Conservation (phyloP, 129 eudicot genomes). For the Flaveria sonorensis region DNA sequence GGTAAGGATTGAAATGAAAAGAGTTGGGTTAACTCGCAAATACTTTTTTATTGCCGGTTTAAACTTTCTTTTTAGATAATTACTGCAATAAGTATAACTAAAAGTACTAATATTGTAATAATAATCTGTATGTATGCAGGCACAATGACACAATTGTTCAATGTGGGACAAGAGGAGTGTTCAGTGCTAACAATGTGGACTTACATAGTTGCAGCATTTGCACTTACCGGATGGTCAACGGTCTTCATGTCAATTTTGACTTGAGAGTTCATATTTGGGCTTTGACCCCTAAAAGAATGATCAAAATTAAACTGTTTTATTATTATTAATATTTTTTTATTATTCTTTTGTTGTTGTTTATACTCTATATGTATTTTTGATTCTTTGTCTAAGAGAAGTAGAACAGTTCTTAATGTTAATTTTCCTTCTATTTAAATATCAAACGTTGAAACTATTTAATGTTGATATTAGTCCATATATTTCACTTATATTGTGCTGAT, state of each 20-base stretch:
- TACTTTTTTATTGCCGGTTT: not conserved
- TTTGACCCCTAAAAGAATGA: not conserved
- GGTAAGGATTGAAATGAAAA: too few relatives aligned
- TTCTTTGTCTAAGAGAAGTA: not conserved
- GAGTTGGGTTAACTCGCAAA: not conserved
- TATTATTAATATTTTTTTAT: too few relatives aligned
- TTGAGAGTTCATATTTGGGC: constrained; percentile 27
- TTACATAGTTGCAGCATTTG: constrained; percentile 58
- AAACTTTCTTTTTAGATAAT: too few relatives aligned
- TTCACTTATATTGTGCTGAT: not conserved
- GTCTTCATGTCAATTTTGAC: constrained; percentile 78
- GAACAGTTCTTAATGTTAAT: not conserved
- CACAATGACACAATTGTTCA: constrained; percentile 78
- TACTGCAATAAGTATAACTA: too few relatives aligned
- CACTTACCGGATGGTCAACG: constrained; percentile 83
- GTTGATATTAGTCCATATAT: not conserved
- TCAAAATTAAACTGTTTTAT: not conserved
- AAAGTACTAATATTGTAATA: not conserved
- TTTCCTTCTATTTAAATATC: not conserved
- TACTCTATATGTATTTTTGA: not conserved
- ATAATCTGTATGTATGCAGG: constrained; percentile 38
- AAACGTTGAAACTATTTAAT: not conserved
- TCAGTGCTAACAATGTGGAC: constrained; percentile 85
- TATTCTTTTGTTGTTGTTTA: not conserved
- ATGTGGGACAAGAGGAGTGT: constrained; percentile 87